Conservation (phyloP, 495 filamentous ascomycete genomes). For the Aspergillus cristatus region DNA sequence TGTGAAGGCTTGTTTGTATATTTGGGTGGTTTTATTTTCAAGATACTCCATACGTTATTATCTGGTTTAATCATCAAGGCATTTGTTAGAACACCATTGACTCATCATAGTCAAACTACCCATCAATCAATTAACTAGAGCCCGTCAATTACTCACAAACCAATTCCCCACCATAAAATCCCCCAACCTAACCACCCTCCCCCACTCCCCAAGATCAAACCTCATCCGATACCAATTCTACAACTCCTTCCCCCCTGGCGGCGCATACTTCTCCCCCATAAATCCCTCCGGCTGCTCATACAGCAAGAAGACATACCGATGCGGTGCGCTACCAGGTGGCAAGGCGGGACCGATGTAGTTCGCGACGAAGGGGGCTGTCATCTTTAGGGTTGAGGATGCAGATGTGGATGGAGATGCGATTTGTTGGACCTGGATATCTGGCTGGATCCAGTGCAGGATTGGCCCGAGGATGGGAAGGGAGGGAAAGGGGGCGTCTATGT, state of each 20-base stretch:
- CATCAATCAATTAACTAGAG: neutral
- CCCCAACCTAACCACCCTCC: conserved; percentile 37
- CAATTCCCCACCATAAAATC: conserved; percentile 44
- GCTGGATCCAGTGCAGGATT: conserved; percentile 10
- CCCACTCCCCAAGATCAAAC: conserved; percentile 43
- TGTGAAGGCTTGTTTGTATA: too few species aligned
- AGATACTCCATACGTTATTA: too few species aligned
- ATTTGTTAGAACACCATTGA: too few species aligned
- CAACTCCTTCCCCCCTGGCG: conserved; percentile 33
- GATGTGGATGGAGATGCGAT: too few species aligned
- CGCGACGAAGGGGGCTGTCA: conserved; percentile 24
- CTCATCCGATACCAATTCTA: conserved; percentile 34
- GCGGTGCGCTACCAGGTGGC: conserved; percentile 41
- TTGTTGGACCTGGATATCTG: neutral
- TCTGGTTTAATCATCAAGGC: too few species aligned
- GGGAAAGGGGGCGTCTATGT: conserved; percentile 47
- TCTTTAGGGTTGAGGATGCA: conserved; percentile 6
- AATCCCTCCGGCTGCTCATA: conserved; percentile 47
- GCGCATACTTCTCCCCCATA: conserved; percentile 32
- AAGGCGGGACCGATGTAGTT: conserved; percentile 44
- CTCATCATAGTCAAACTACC: too few species aligned
- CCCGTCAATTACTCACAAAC: conserved; percentile 32
- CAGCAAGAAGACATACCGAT: conserved; percentile 49
- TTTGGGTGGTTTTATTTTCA: too few species aligned
- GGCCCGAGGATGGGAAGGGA: conserved; percentile 29